A percentile compares a stretch with the other conserved stretches of the same genome.
phyloP scores from a whole-genome alignment of 176 grass and related monocot species.

The Ensete ventricosum region DNA sequence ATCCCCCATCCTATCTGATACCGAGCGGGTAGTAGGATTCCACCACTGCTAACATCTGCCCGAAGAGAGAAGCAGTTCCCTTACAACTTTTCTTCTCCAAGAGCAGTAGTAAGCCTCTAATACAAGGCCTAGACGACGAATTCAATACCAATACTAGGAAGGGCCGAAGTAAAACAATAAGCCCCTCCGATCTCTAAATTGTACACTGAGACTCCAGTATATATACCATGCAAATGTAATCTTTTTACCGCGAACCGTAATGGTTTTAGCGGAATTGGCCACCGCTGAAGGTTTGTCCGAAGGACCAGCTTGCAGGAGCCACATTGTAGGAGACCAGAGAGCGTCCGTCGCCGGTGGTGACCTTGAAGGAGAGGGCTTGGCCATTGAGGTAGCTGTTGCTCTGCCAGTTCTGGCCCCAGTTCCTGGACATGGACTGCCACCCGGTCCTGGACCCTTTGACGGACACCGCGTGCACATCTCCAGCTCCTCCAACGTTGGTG shows the following conservation, averaged over 20 bases:
- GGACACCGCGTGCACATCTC: conserved; percentile 46
- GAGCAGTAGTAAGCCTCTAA: not conserved
- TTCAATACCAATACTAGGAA: not conserved
- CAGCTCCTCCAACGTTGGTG: conserved; percentile 59
- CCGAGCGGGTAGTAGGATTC: not conserved
- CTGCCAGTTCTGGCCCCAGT: conserved; percentile 92
- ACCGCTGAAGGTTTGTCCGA: conserved; percentile 70
- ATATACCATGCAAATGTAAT: not conserved
- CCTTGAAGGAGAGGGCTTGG: conserved; percentile 49
- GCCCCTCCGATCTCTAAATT: not conserved
- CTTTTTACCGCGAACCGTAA: not conserved
- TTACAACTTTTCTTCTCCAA: not conserved
- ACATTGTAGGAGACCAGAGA: conserved; percentile 46
- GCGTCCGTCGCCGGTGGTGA: conserved; percentile 39
- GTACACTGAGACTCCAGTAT: not conserved
- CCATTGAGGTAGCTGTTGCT: conserved; percentile 46
- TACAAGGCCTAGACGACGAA: not conserved
- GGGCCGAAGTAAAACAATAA: not conserved
- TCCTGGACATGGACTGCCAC: conserved; percentile 54
- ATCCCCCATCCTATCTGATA: not conserved
- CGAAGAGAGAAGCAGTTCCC: not conserved
- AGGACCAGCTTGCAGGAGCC: conserved; percentile 50
- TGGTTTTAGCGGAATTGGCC: conserved; percentile 39
- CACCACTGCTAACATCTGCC: not conserved
- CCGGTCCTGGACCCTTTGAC: conserved; percentile 36